These are phyloP conservation scores for Psilocybe mexicana DNA, from an alignment of 1,284 basidiomycete species.

Conservation along the genomic window DNA sequence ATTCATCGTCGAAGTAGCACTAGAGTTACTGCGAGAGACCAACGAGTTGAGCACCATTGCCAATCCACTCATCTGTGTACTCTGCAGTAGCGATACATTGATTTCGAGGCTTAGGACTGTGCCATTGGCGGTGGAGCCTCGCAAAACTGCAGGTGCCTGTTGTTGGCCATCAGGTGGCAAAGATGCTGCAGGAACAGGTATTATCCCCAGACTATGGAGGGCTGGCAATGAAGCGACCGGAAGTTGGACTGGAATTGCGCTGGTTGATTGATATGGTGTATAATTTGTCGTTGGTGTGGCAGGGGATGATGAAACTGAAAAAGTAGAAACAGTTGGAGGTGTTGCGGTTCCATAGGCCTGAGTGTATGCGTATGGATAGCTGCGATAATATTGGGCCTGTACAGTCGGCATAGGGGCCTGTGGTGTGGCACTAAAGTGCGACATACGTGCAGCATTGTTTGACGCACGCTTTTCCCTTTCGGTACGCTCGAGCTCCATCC, in stretches of 20 bases:
- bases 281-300: conserved; percentile 23
- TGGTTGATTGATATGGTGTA: conserved; percentile 37
- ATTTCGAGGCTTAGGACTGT: conserved; percentile 73
- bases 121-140: conserved; percentile 67
- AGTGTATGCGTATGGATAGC: conserved; percentile 55
- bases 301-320: conserved; percentile 20
- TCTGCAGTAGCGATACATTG: conserved; percentile 68
- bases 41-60: conserved; percentile 70
- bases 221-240: conserved; percentile 69
- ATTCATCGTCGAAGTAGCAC: conserved; percentile 10
- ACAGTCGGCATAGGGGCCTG: conserved; percentile 31
- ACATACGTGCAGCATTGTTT: conserved; percentile 31
- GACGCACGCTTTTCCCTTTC: conserved; percentile 62
- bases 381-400: conserved; percentile 53
- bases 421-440: conserved; percentile 33
- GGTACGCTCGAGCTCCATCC: conserved; percentile 63
- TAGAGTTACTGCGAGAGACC: conserved; percentile 40
- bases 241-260: conserved; percentile 71
- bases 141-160: conserved; percentile 68
- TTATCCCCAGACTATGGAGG: conserved; percentile 68
- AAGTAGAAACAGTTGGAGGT: conserved; percentile 35
- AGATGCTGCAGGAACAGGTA: conserved; percentile 63
- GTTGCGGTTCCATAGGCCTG: conserved; percentile 44
- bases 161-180: conserved; percentile 56
- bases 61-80: conserved; percentile 70